Conservation (phyloP, 371 early-diverging fungal genomes). For the Thermomucor indicae-seudaticae region DNA sequence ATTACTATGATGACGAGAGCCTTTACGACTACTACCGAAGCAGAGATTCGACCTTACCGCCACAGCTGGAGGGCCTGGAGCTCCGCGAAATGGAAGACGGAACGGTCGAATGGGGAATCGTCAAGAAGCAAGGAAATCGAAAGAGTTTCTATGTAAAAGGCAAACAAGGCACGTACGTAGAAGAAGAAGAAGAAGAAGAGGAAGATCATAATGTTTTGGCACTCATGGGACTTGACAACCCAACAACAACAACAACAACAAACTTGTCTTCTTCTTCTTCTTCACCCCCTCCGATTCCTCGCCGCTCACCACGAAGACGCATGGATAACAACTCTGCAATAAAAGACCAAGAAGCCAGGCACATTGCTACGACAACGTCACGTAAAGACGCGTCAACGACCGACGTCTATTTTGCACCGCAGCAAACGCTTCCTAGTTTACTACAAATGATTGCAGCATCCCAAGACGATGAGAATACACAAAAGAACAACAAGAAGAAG, state of each 20-base stretch:
- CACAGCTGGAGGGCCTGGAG: slow-evolving; percentile 22
- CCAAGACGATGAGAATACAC: slow-evolving; percentile 3
- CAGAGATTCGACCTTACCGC: slow-evolving; percentile 1
- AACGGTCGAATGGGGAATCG: slow-evolving; percentile 27
- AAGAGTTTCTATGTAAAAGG: slow-evolving; percentile 16
- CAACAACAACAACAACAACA: neutral
- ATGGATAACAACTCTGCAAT: slow-evolving; percentile 2
- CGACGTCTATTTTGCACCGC: slow-evolving; percentile 20
- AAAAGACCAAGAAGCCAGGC: slow-evolving; percentile 9
- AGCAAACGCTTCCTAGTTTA: slow-evolving; percentile 18
- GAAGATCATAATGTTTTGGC: slow-evolving; percentile 17
- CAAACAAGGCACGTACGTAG: slow-evolving; percentile 1
- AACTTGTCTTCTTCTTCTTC: neutral
- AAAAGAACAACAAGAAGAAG: neutral
- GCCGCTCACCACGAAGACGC: slow-evolving; percentile 19
- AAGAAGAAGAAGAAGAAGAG: slow-evolving; percentile 17
- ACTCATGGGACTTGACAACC: slow-evolving; percentile 12
- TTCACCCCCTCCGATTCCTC: slow-evolving; percentile 23
- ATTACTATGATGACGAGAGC: slow-evolving; percentile 15
- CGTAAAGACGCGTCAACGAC: slow-evolving; percentile 15
- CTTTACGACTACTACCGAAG: slow-evolving; percentile 15
- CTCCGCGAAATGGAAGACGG: slow-evolving; percentile 31
- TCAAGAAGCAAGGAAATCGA: slow-evolving; percentile 27
- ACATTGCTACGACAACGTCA: slow-evolving; percentile 10
- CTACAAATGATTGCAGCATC: slow-evolving; percentile 18